Evolutionary conservation across 2,329 filamentous ascomycete genomes (phyloP), one percentile per base, ranked within the genome.

Genomic region (Aspergillus cejpii): DNA sequence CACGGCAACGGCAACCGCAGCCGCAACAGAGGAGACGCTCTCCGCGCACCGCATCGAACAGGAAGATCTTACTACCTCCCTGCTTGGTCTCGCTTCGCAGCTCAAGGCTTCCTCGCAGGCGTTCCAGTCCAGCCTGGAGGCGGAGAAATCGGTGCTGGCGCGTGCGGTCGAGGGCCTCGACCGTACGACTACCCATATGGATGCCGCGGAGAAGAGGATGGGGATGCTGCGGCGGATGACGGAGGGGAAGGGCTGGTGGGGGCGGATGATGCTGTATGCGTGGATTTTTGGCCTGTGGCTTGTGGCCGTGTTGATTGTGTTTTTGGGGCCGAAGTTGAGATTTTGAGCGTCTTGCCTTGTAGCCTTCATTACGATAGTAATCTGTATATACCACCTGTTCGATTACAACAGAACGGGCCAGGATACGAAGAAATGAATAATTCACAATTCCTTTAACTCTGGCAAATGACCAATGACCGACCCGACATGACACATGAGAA

Each of bases 211-310:
- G 42, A 78, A 80, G 51, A 74, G 81, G 51, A 94, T 97, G 87
- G 84, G 86, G 1, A 76, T 79, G 58, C 66, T 97, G 61, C 74
- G 80, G 55, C 77, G 77, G 41, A 88, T 94, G 81, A 88, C 84
- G 12, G 91, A 96, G 70, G 90, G 89, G 3, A 83, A 84, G 62
- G 89, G 89, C 0, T 94, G 85, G 85, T 88, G 79, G 80, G 89
- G 85, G 5, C 73, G 90, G 41, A 79, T 94, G 73, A 74, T 91
- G 68, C 73, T 96, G 49, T 95, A 92, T 72, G 84, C 75, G 29
- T 85, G 87, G 76, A 89, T 96, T 39, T 85, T 83, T 57, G 87
- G 80, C 23, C 66, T 96, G 50, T 91, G 88, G 83, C 57, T 94
- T n/a, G 69, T 80, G 20, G 78, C 88, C 14, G 71, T 95, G 27